phyloP scores from a whole-genome alignment of 2,329 filamentous ascomycete species.

The Ophiostoma pallidulum region DNA sequence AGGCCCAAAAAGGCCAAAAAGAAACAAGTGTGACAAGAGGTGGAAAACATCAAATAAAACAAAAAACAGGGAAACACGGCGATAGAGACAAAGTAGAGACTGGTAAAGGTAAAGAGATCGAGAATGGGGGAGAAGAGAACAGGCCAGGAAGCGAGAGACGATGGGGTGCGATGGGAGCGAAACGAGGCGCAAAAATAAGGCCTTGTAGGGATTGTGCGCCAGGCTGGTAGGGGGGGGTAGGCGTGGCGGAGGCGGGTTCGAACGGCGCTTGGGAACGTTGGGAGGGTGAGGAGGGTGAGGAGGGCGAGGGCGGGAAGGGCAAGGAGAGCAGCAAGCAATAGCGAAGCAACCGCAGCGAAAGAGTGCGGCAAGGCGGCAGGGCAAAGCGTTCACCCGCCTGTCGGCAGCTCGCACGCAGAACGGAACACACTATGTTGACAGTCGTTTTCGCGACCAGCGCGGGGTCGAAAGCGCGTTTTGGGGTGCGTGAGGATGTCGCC shows the following conservation, averaged over 20 bases:
- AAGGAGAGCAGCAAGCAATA: too few relatives aligned
- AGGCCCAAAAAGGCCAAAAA: background rate
- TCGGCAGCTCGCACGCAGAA: background rate
- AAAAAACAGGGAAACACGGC: background rate
- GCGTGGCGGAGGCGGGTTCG: too few relatives aligned
- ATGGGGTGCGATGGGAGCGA: background rate
- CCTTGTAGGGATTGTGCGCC: too few relatives aligned
- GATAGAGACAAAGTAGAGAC: too few relatives aligned
- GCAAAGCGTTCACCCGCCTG: too few relatives aligned
- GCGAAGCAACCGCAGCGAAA: too few relatives aligned
- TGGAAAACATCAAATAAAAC: background rate
- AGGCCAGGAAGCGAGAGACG: background rate
- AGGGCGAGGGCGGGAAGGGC: too few relatives aligned
- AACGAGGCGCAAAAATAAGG: background rate
- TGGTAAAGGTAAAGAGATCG: background rate
- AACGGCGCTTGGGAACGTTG: too few relatives aligned
- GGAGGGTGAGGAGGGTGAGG: too few relatives aligned
- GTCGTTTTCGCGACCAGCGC: background rate
- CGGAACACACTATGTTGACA: background rate
- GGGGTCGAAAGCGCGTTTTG: slow-evolving; percentile 9
- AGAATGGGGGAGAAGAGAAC: background rate
- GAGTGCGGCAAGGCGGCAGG: too few relatives aligned
- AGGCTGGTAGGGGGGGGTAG: too few relatives aligned
- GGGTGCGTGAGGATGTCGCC: background rate
- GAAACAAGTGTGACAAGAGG: background rate